Evolutionary conservation across 2,329 filamentous ascomycete species (phyloP).

Genomic region (Phoma herbarum): DNA sequence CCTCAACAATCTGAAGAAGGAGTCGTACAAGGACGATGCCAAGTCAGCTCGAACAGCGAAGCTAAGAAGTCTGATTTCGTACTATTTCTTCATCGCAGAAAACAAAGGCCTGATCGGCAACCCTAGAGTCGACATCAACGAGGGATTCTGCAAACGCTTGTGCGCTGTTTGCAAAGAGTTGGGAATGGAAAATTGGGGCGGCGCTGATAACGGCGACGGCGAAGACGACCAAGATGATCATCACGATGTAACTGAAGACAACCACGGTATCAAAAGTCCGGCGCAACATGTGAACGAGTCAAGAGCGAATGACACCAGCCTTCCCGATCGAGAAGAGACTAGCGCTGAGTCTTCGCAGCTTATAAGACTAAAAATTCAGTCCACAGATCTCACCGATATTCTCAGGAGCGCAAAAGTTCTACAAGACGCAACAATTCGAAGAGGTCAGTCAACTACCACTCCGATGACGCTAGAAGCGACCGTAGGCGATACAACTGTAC

Average conservation of each 20-base stretch:
- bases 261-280: background rate
- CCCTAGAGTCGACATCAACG: background rate
- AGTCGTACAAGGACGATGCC: background rate
- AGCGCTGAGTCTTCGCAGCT: background rate
- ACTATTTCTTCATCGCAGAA: conserved; percentile 27
- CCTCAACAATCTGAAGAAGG: conserved; percentile 11
- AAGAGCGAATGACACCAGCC: background rate
- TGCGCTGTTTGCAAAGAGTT: conserved; percentile 11
- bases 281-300: background rate
- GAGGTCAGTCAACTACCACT: background rate
- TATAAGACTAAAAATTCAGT: background rate
- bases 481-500: background rate
- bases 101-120: conserved; percentile 17
- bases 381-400: background rate
- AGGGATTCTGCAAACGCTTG: conserved; percentile 7
- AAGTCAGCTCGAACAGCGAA: conserved; percentile 10
- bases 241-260: background rate
- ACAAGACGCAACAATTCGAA: too few species aligned
- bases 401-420: background rate
- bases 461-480: background rate
- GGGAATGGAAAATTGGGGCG: background rate
- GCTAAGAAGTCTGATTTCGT: conserved; percentile 16
- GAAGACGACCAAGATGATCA: background rate
- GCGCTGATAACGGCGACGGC: background rate
- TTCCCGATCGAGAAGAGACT: background rate